Conservation (phyloP, 345 rosid genomes). For the Microcos paniculata region DNA sequence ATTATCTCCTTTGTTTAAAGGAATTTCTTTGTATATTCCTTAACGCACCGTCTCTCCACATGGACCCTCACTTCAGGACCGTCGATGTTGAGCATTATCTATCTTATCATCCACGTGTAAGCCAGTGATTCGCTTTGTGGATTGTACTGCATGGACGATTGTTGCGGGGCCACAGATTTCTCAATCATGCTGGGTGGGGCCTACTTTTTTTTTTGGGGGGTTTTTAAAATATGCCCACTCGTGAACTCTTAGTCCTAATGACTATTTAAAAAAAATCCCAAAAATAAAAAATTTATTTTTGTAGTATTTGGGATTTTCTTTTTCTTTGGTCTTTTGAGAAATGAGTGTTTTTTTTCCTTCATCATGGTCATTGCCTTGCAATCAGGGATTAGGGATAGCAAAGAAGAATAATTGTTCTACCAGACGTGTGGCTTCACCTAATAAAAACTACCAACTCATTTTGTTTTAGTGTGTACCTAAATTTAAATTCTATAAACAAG, state of each 20-base stretch:
- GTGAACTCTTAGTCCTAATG: conserved; percentile 30
- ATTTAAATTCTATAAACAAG: no score
- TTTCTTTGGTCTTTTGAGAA: neutral
- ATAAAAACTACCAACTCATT: no score
- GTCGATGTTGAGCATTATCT: neutral
- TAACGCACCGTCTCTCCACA: neutral
- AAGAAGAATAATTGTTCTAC: no score
- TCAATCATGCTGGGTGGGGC: conserved; percentile 36
- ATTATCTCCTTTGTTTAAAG: neutral
- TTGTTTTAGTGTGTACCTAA: no score
- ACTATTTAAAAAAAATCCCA: no score
- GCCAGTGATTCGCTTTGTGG: conserved; percentile 1
- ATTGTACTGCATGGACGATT: neutral
- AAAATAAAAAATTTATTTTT: no score
- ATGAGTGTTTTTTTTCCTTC: no score
- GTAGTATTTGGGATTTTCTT: no score
- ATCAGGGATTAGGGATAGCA: no score
- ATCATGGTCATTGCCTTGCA: no score
- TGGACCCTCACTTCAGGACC: neutral
- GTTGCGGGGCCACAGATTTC: conserved; percentile 30
- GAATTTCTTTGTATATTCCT: neutral
- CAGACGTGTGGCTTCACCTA: no score
- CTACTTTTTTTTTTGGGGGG: conserved; percentile 26
- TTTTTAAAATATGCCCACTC: conserved; percentile 22
- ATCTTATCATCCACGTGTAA: conserved; percentile 17